Evolutionary conservation across 352 stramenopile genomes (phyloP), one percentile per base, ranked within the genome.

Genomic region (Phytophthora gonapodyides): DNA sequence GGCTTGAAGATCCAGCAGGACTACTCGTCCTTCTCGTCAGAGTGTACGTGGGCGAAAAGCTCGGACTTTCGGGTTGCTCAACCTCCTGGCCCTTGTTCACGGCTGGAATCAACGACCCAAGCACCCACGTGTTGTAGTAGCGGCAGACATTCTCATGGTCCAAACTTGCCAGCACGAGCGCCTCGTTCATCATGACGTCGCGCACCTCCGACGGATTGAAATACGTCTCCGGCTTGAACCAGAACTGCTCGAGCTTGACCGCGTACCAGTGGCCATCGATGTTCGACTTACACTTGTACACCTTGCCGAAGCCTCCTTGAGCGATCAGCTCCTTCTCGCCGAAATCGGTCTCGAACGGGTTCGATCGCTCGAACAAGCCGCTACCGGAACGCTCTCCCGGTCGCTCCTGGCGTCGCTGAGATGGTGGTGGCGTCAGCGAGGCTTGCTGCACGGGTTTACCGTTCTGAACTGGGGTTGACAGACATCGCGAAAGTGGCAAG

Each of bases 101-200:
- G 51, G 84, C 70, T 2, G 84, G 76, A 13, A 93, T 81, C 15
- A 93, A 64, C 9, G 74, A 89, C 15, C 78, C 82, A 11, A 81
- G 73, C 35, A 94, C 82, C 84, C 84, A 94, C 21, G 84, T 90
- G 55, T 90, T 87, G 71, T 82, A 94, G 71, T 98, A 98, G 7
- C 95, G 76, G 27, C 97, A 97, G 40, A 98, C 96, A 61, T 98
- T 97, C 59, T 98, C 94, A 48, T 98, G 93, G 42, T 93, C 91
- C 17, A 98, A 87, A 5, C 89, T 68, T 9, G 91, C 92, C 58
- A 98, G 86, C 7, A 93, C 94, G 1, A 94, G 85, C 3, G 97
- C 93, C 61, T 98, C 95, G 51, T 97, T 92, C 61, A 96, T 81
- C 50, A 98, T 85, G 49, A 97, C 97, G 60, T 89, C 76, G 48